Evolutionary conservation across 139 green algal genomes (phyloP).

Genomic region (Diplosphaera chodatii): DNA sequence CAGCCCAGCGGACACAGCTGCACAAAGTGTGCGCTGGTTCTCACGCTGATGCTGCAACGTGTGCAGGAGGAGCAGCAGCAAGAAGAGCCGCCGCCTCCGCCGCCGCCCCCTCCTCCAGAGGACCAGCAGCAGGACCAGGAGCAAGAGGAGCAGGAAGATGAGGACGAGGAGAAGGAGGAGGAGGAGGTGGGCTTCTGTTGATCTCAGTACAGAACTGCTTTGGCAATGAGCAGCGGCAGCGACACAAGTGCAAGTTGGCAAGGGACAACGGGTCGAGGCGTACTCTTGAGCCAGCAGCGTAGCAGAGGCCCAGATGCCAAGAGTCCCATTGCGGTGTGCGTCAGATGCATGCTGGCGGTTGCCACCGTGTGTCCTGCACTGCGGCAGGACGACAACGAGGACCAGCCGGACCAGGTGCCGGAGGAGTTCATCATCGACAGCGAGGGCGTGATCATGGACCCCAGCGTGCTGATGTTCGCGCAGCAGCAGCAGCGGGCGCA

Average conservation of each 20-base stretch:
- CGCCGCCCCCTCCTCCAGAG: slow-evolving; percentile 64
- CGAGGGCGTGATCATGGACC: slow-evolving; percentile 92
- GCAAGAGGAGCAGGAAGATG: slow-evolving; percentile 63
- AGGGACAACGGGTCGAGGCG: too few relatives aligned
- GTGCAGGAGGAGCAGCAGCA: slow-evolving; percentile 57
- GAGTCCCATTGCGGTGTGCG: too few relatives aligned
- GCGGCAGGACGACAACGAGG: slow-evolving; percentile 6
- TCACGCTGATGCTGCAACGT: too few relatives aligned
- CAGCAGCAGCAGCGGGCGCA: slow-evolving; percentile 84
- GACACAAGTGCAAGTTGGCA: too few relatives aligned
- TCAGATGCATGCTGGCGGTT: too few relatives aligned
- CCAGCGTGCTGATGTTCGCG: slow-evolving; percentile 86
- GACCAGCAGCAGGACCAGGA: slow-evolving; percentile 48
- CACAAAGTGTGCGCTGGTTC: too few relatives aligned
- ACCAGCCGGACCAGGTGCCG: slow-evolving; percentile 75
- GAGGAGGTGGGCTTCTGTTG: slow-evolving; percentile 33
- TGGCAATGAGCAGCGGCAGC: too few relatives aligned
- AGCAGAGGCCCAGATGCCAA: too few relatives aligned
- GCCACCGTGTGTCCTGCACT: neutral
- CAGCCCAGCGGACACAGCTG: too few relatives aligned
- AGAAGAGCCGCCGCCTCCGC: slow-evolving; percentile 78
- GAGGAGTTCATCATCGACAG: slow-evolving; percentile 99
- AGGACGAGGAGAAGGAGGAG: slow-evolving; percentile 78
- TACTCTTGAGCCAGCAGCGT: too few relatives aligned
- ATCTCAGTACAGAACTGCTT: too few relatives aligned